A percentile compares a stretch with the other conserved stretches of the same genome.
These are phyloP conservation scores for Conoideocrella luteorostrata DNA, from an alignment of 2,329 filamentous ascomycete genomes.

Conservation along the genomic window DNA sequence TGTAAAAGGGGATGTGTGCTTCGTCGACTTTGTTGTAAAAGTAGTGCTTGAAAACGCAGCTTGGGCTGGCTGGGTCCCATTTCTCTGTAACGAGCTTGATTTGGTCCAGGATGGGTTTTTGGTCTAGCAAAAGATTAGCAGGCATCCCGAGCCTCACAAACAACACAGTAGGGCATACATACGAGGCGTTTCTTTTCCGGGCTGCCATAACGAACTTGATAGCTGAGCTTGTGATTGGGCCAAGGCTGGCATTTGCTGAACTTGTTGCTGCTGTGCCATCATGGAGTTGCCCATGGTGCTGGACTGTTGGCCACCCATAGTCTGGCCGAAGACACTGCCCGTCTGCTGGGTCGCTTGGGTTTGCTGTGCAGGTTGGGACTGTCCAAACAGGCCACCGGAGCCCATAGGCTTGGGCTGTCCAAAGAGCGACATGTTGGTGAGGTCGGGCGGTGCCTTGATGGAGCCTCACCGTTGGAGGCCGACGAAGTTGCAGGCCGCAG, in stretches of 20 bases:
- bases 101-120: constrained; percentile 70
- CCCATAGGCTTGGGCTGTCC: constrained; percentile 30
- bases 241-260: constrained; percentile 35
- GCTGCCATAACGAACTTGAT: constrained; percentile 47
- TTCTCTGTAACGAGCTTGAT: constrained; percentile 64
- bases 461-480: constrained; percentile 1
- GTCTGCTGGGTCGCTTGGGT: constrained; percentile 20
- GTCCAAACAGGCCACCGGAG: constrained; percentile 29
- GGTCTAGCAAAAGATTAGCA: constrained; percentile 28
- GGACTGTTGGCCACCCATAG: constrained; percentile 31
- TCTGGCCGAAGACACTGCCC: constrained; percentile 24
- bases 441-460: constrained; percentile 3
- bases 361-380: constrained; percentile 29
- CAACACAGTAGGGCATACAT: too few relatives aligned
- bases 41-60: constrained; percentile 73
- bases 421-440: constrained; percentile 31
- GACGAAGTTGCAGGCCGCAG: background rate
- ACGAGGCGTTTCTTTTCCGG: constrained; percentile 44
- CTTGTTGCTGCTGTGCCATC: constrained; percentile 30
- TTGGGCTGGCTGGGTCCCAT: constrained; percentile 63
- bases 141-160: too few relatives aligned
- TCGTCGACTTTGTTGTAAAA: constrained; percentile 82
- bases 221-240: constrained; percentile 41
- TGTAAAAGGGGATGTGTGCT: constrained; percentile 68
- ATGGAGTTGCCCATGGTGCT: constrained; percentile 22